Evolutionary conservation across 768 basidiomycete genomes (phyloP).

Genomic region (Leucosporidium creatinivorum): DNA sequence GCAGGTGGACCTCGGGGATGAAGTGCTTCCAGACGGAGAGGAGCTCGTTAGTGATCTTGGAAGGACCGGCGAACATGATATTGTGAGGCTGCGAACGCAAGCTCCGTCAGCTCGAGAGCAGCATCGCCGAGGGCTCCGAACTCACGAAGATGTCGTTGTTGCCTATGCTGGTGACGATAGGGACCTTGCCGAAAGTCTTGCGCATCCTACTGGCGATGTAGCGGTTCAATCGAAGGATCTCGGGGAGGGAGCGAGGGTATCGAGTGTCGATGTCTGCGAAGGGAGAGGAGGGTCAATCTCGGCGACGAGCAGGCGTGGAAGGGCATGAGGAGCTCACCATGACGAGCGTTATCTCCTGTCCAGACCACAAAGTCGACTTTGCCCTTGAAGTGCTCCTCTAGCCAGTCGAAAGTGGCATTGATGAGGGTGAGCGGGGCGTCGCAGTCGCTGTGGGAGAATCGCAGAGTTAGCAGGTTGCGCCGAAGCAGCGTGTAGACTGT

Average conservation of each 20-base stretch:
- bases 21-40: constrained; percentile 68
- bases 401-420: constrained; percentile 70
- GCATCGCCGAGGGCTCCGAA: background rate
- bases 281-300: constrained; percentile 42
- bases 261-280: constrained; percentile 67
- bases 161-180: constrained; percentile 70
- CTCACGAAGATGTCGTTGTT: constrained; percentile 19
- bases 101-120: background rate
- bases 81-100: constrained; percentile 40
- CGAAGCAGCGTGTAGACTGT: background rate
- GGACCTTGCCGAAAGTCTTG: constrained; percentile 62
- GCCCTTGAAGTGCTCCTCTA: constrained; percentile 69
- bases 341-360: constrained; percentile 48
- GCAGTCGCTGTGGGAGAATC: constrained; percentile 53
- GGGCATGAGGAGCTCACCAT: background rate
- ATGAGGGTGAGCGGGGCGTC: constrained; percentile 74
- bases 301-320: constrained; percentile 49
- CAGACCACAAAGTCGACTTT: constrained; percentile 88
- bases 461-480: background rate
- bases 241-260: constrained; percentile 67
- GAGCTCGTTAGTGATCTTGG: constrained; percentile 50
- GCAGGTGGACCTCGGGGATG: constrained; percentile 58
- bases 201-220: constrained; percentile 62
- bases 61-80: constrained; percentile 43
- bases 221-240: constrained; percentile 70